These are phyloP conservation scores for Pythium phragmiticola DNA, from an alignment of 352 stramenopile genomes.

Conservation along the genomic window DNA sequence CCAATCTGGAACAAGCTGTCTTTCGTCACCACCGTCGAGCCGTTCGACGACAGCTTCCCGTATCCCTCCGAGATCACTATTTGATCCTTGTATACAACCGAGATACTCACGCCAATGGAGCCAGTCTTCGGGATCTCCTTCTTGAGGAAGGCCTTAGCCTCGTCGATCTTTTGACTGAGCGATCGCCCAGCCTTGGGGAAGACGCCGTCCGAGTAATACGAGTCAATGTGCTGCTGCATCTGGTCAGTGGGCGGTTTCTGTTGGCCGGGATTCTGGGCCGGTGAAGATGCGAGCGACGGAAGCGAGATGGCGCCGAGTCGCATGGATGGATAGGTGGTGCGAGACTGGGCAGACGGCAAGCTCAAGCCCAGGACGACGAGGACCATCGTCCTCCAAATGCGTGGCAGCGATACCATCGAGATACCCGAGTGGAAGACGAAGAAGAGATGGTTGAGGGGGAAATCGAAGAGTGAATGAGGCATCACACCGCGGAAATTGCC, in stretches of 20 bases:
- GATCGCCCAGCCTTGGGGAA: slow-evolving; percentile 41
- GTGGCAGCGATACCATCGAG: neutral
- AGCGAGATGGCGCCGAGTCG: too few species aligned
- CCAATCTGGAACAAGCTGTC: slow-evolving; percentile 64
- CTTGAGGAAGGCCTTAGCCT: slow-evolving; percentile 41
- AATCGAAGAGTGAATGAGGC: neutral
- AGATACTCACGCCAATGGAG: slow-evolving; percentile 38
- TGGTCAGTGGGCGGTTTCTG: neutral
- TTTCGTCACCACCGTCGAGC: slow-evolving; percentile 31
- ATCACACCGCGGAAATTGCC: neutral
- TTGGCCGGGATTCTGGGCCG: too few species aligned
- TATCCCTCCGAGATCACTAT: slow-evolving; percentile 18
- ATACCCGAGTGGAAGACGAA: neutral
- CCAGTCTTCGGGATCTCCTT: slow-evolving; percentile 34
- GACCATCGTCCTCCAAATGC: neutral
- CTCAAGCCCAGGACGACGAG: neutral
- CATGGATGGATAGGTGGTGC: neutral
- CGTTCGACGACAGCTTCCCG: slow-evolving; percentile 27
- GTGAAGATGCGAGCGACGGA: too few species aligned
- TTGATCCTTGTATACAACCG: slow-evolving; percentile 54
- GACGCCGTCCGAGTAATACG: slow-evolving; percentile 28
- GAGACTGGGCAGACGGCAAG: neutral
- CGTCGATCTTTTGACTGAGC: slow-evolving; percentile 39
- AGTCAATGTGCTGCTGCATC: slow-evolving; percentile 17
- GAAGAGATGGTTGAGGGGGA: neutral